These are phyloP conservation scores for Peterozyma xylosa DNA, from an alignment of 805 yeast species.

Conservation along the genomic window DNA sequence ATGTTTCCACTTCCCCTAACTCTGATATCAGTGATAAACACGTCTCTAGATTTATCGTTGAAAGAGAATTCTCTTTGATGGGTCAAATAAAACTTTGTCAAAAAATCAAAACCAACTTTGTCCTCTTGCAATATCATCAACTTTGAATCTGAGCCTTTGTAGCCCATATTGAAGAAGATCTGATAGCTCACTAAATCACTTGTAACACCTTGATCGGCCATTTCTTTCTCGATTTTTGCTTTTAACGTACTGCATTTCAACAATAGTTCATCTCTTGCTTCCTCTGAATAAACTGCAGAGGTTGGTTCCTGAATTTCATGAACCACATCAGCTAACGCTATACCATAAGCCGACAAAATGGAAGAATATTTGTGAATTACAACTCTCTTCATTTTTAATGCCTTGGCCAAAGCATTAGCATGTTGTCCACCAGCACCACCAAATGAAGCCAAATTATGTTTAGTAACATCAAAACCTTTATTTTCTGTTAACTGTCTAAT, in stretches of 20 bases:
- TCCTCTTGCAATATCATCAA: constrained; percentile 44
- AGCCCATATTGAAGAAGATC: constrained; percentile 23
- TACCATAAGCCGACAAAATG: constrained; percentile 39
- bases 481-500: constrained; percentile 39
- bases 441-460: constrained; percentile 36
- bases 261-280: constrained; percentile 9
- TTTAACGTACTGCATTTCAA: constrained; percentile 12
- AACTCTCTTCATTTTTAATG: constrained; percentile 31
- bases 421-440: constrained; percentile 48
- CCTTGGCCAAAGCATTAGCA: constrained; percentile 33
- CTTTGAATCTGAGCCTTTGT: constrained; percentile 60
- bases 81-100: constrained; percentile 36
- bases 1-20: constrained; percentile 42
- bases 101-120: constrained; percentile 20
- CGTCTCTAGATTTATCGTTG: constrained; percentile 42
- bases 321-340: constrained; percentile 27
- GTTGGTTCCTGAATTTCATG: constrained; percentile 22
- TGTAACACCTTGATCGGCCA: constrained; percentile 22
- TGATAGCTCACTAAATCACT: constrained; percentile 2
- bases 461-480: constrained; percentile 32
- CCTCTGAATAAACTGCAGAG: constrained; percentile 10
- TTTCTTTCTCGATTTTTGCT: constrained; percentile 13
- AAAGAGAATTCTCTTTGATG: constrained; percentile 69
- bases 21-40: constrained; percentile 60
- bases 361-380: constrained; percentile 39